phyloP scores from a whole-genome alignment of 257 asterid genomes.

The Mitragyna speciosa region DNA sequence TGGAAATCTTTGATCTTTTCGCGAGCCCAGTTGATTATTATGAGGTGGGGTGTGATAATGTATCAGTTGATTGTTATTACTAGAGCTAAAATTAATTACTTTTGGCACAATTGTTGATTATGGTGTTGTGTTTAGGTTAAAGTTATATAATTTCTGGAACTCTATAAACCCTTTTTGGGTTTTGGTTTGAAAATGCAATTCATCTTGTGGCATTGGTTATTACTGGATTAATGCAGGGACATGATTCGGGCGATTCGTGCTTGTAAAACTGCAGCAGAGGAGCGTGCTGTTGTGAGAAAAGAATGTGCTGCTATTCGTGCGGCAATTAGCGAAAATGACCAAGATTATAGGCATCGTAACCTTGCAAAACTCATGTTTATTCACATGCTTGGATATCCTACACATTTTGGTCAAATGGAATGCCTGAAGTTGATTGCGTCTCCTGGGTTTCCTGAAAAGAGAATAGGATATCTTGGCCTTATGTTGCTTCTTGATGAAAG shows the following conservation, averaged over 20 bases:
- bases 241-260: slow-evolving; percentile 97
- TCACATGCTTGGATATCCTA: slow-evolving; percentile 99
- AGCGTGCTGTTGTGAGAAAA: slow-evolving; percentile 94
- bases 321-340: slow-evolving; percentile 87
- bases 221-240: slow-evolving; percentile 65
- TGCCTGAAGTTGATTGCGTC: slow-evolving; percentile 91
- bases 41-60: neutral
- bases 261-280: slow-evolving; percentile 99
- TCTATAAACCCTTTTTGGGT: neutral
- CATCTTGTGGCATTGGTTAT: neutral
- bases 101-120: neutral
- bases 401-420: slow-evolving; percentile 99
- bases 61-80: neutral
- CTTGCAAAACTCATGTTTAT: slow-evolving; percentile 98
- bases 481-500: slow-evolving; percentile 99
- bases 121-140: neutral
- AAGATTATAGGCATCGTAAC: slow-evolving; percentile 88
- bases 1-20: neutral
- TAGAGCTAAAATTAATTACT: neutral
- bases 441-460: slow-evolving; percentile 97
- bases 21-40: neutral
- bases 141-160: neutral
- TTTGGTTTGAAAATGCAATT: slow-evolving; percentile 8
- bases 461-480: slow-evolving; percentile 98
- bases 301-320: slow-evolving; percentile 99